Conservation (phyloP, 1,139 yeast species). For the Nakaseomyces kungkrabaensis region DNA sequence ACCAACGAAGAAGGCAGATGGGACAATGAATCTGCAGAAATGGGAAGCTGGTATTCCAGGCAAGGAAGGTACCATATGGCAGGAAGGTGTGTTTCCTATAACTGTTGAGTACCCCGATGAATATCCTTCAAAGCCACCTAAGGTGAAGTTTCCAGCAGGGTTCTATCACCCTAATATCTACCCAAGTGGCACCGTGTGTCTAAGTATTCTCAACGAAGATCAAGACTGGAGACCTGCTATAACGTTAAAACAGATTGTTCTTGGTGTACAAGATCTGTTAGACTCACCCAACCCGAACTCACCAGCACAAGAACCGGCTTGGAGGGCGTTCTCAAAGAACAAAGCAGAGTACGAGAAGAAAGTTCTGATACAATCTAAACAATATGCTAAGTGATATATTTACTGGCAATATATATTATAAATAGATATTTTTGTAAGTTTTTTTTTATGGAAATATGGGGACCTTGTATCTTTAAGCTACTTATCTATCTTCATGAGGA, state of each 20-base stretch:
- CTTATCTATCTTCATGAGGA: too few species aligned
- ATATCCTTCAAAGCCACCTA: slow-evolving; percentile 95
- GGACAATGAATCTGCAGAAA: slow-evolving; percentile 68
- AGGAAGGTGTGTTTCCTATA: slow-evolving; percentile 77
- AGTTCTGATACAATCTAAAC: slow-evolving; percentile 73
- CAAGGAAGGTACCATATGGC: slow-evolving; percentile 74
- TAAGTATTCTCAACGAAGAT: slow-evolving; percentile 85
- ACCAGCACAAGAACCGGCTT: slow-evolving; percentile 97
- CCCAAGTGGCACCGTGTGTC: slow-evolving; percentile 93
- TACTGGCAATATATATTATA: neutral
- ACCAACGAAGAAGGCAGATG: slow-evolving; percentile 69
- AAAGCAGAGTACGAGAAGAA: slow-evolving; percentile 59
- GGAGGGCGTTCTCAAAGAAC: slow-evolving; percentile 71
- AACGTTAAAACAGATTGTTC: slow-evolving; percentile 76
- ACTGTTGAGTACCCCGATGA: slow-evolving; percentile 78
- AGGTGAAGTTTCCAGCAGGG: slow-evolving; percentile 74
- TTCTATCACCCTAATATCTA: slow-evolving; percentile 96
- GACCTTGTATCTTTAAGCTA: too few species aligned
- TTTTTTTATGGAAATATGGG: too few species aligned
- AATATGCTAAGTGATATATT: slow-evolving; percentile 40
- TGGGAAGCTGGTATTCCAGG: slow-evolving; percentile 99
- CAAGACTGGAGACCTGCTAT: slow-evolving; percentile 99
- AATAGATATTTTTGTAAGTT: neutral
- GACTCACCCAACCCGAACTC: slow-evolving; percentile 88
- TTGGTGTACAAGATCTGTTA: slow-evolving; percentile 87